Evolutionary conservation across 306 rosid genomes (phyloP), one percentile per base, ranked within the genome.

Genomic region (Geum urbanum): DNA sequence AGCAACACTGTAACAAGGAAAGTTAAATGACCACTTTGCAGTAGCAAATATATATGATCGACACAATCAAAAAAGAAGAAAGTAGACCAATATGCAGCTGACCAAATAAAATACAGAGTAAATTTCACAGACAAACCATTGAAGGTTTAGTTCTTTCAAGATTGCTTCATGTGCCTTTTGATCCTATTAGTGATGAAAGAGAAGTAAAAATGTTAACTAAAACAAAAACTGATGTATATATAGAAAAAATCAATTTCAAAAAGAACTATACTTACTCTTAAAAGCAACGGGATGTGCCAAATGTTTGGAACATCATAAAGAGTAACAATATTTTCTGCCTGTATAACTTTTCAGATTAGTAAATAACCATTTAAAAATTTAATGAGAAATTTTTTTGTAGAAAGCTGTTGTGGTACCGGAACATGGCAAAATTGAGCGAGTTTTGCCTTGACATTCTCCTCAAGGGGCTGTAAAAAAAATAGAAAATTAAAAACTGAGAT

Each of bases 291-390:
- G 67, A 91, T 60, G 65, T 84, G 92, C 97, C 97, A 91, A 49
- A 91, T 91, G 81, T 91, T 91, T 71, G 92, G 89, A 76, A 91
- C 97, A 78, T 91, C 97, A 72, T 84, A 81, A 18, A 91, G 90
- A 44, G 91, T 84, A 45, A 91, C 80, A 55, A 91, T 84, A 47
- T 91, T 88, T 41, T 89, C 83, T 9, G 80, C 77, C 97, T 88
- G 95, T 72, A 74, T 32, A 19, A 82, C 69, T 49, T 51, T 60
- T 46, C 5, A 48, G 27, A 53, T 76, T 61, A 66, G 56, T 24
- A 66, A 10, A 57, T 9, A 16, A 24, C 12, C 43, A 15, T 44
- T 5, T 18, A 15, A 66, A 32, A 32, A 32, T 32, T 32, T 0
- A 32, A 32, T 32, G 37, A 32, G 37, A 27, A 27, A 27, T n/a